A percentile compares a stretch with the other conserved stretches of the same genome.
These are phyloP conservation scores for Boletus rubroflammeus DNA, from an alignment of 768 basidiomycete species.

Conservation along the genomic window DNA sequence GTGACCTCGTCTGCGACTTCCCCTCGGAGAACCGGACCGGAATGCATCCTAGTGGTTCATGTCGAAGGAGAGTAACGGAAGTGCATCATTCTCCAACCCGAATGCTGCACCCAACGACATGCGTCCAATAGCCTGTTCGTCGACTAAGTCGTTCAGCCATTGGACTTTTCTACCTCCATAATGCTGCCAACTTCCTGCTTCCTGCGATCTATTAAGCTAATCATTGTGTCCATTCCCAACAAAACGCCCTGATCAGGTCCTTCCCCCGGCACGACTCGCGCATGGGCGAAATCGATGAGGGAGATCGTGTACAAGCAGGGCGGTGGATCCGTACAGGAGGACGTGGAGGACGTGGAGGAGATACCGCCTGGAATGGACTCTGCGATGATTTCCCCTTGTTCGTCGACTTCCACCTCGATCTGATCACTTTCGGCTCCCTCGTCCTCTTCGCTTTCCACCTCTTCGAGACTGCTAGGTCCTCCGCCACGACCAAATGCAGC, in stretches of 20 bases:
- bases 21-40: not conserved
- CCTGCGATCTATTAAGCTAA: constrained; percentile 57
- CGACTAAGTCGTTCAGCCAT: not conserved
- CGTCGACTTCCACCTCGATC: constrained; percentile 35
- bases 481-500: constrained; percentile 36
- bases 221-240: constrained; percentile 64
- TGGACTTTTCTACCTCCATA: not conserved
- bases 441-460: constrained; percentile 33
- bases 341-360: constrained; percentile 34
- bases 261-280: constrained; percentile 57
- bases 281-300: constrained; percentile 95
- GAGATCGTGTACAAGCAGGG: constrained; percentile 53
- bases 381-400: constrained; percentile 18
- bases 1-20: not conserved
- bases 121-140: not conserved
- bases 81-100: not conserved
- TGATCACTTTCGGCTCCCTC: constrained; percentile 39
- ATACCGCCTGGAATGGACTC: constrained; percentile 16
- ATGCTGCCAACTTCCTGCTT: constrained; percentile 43
- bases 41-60: not conserved
- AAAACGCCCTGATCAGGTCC: constrained; percentile 82
- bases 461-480: constrained; percentile 12
- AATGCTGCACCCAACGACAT: not conserved
- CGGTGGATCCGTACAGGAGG: constrained; percentile 25
- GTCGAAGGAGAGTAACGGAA: not conserved